Conservation (phyloP, 768 basidiomycete genomes). For the Boletus vermiculosoides region DNA sequence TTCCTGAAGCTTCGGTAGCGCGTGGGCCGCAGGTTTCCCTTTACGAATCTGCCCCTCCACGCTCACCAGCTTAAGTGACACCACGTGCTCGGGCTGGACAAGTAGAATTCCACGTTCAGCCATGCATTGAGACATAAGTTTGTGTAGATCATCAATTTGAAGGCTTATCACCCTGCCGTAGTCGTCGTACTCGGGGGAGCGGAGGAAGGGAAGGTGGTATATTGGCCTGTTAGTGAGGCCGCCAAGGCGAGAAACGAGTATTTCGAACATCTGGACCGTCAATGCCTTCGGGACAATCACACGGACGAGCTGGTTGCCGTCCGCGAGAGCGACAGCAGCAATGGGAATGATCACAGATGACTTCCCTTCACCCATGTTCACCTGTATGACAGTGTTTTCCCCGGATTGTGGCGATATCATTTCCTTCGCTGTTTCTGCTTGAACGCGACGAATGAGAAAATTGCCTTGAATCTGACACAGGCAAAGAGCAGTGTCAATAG, state of each 20-base stretch:
- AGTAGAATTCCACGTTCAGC: slow-evolving; percentile 39
- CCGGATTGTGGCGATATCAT: too few relatives aligned
- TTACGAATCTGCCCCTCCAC: slow-evolving; percentile 30
- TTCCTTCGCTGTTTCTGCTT: too few relatives aligned
- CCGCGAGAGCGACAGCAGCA: slow-evolving; percentile 36
- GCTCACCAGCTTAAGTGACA: slow-evolving; percentile 45
- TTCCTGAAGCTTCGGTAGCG: too few relatives aligned
- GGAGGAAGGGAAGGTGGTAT: slow-evolving; percentile 47
- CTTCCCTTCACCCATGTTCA: too few relatives aligned
- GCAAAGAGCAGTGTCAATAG: not conserved
- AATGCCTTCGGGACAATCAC: too few relatives aligned
- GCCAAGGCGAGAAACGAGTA: too few relatives aligned
- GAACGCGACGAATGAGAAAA: too few relatives aligned
- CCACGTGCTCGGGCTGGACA: slow-evolving; percentile 49
- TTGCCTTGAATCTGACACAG: too few relatives aligned
- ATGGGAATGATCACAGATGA: too few relatives aligned
- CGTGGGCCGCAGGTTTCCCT: too few relatives aligned
- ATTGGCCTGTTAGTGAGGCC: slow-evolving; percentile 24
- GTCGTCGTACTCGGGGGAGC: slow-evolving; percentile 15
- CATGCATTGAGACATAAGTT: slow-evolving; percentile 38
- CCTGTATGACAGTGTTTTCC: too few relatives aligned
- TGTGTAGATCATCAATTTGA: slow-evolving; percentile 23
- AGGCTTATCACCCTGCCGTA: not conserved
- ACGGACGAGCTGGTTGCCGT: slow-evolving; percentile 35
- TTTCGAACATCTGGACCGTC: too few relatives aligned